These are phyloP conservation scores for Emergomyces pasteurianus DNA, from an alignment of 2,329 filamentous ascomycete genomes.

Conservation along the genomic window DNA sequence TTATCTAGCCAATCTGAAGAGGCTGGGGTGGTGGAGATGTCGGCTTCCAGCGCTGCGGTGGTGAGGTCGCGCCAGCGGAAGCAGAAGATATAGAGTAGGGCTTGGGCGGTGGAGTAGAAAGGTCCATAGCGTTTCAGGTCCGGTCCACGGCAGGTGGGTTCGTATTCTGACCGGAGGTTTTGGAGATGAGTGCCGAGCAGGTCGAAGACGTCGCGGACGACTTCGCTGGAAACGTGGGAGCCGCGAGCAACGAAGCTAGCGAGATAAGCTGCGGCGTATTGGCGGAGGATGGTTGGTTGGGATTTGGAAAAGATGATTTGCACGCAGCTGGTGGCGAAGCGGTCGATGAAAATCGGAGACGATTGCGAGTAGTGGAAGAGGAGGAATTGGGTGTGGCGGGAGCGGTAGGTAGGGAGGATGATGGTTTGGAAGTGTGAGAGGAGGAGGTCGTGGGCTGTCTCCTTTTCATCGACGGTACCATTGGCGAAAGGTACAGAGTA, in stretches of 20 bases:
- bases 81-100: constrained; percentile 88
- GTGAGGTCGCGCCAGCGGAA: constrained; percentile 92
- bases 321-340: constrained; percentile 68
- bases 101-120: constrained; percentile 83
- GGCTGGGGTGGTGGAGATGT: constrained; percentile 35
- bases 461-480: constrained; percentile 55
- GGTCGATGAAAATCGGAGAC: constrained; percentile 64
- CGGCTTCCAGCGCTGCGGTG: constrained; percentile 43
- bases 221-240: constrained; percentile 60
- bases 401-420: constrained; percentile 82
- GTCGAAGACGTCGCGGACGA: constrained; percentile 72
- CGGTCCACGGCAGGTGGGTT: constrained; percentile 65
- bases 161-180: constrained; percentile 58
- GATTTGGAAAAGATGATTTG: constrained; percentile 58
- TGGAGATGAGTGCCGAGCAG: constrained; percentile 69
- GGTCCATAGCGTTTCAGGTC: constrained; percentile 72
- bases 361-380: constrained; percentile 90
- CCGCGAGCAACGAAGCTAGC: constrained; percentile 90
- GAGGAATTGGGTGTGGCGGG: constrained; percentile 87
- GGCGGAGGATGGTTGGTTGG: constrained; percentile 60
- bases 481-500: constrained; percentile 63
- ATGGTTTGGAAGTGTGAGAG: constrained; percentile 76
- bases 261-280: constrained; percentile 82
- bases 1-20: constrained; percentile 33
- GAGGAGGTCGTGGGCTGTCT: constrained; percentile 64